Percentiles rank a stretch among this genome's conserved stretches.
phyloP scores from a whole-genome alignment of 805 yeast species.

The Lipomyces oligophaga region DNA sequence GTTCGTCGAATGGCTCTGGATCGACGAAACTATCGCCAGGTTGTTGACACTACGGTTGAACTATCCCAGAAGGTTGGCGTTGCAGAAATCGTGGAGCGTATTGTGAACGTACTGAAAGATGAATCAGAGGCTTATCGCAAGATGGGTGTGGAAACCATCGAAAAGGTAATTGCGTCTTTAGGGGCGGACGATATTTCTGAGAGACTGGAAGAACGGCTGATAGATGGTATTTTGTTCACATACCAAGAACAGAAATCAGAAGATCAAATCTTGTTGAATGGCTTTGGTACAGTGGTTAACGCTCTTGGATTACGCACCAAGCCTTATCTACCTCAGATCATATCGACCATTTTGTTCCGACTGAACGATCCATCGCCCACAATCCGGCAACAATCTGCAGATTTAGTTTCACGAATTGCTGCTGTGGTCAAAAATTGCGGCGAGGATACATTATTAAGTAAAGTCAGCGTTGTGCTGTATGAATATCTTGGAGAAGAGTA shows the following conservation, averaged over 20 bases:
- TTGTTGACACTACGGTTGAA: conserved; percentile 66
- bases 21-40: conserved; percentile 51
- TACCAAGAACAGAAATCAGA: conserved; percentile 71
- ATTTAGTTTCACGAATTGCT: conserved; percentile 61
- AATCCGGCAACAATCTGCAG: conserved; percentile 81
- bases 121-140: conserved; percentile 74
- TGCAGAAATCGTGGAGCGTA: conserved; percentile 52
- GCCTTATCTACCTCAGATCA: conserved; percentile 69
- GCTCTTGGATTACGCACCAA: conserved; percentile 61
- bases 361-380: conserved; percentile 66
- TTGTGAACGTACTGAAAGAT: conserved; percentile 65
- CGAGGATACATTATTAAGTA: conserved; percentile 58
- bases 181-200: conserved; percentile 62
- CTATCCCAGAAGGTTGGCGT: conserved; percentile 68
- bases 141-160: conserved; percentile 72
- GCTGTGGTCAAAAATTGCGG: conserved; percentile 63
- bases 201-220: conserved; percentile 56
- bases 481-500: conserved; percentile 92
- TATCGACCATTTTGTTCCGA: conserved; percentile 67
- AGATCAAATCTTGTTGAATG: conserved; percentile 54
- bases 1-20: conserved; percentile 65
- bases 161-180: conserved; percentile 48
- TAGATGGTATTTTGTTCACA: conserved; percentile 77
- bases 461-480: conserved; percentile 70
- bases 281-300: conserved; percentile 59